Conservation (phyloP, 495 filamentous ascomycete genomes). For the Aspergillus bridgeri region DNA sequence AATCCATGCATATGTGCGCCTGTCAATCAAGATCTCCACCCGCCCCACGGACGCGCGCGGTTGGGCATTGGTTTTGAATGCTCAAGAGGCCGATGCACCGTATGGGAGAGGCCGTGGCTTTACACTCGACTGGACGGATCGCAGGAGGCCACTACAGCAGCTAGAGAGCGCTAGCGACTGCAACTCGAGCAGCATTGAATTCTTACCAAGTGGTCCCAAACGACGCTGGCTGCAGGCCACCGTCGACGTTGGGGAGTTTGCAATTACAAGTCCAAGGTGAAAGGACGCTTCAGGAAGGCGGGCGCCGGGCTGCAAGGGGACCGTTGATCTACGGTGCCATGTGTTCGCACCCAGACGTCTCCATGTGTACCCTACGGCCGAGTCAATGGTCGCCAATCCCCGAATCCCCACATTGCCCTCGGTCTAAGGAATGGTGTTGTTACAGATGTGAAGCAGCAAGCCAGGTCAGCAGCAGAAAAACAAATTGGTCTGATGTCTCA, state of each 20-base stretch:
- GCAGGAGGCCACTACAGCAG: neutral
- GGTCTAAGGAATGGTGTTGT: neutral
- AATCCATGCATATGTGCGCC: slow-evolving; percentile 1
- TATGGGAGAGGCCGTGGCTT: slow-evolving; percentile 1
- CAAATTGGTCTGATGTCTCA: neutral
- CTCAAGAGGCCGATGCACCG: slow-evolving; percentile 3
- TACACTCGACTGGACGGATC: neutral
- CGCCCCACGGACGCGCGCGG: neutral
- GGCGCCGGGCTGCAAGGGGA: slow-evolving; percentile 8
- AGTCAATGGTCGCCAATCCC: neutral
- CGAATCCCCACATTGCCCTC: neutral
- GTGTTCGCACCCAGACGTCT: slow-evolving; percentile 4
- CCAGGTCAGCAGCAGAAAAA: neutral
- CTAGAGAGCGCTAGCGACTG: slow-evolving; percentile 1
- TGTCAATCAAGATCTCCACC: slow-evolving; percentile 3
- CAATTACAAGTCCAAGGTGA: slow-evolving; percentile 3
- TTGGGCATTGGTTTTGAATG: neutral
- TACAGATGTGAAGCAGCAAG: slow-evolving; percentile 1
- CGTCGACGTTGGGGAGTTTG: neutral
- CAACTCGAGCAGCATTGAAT: slow-evolving; percentile 1
- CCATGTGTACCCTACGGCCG: slow-evolving; percentile 5
- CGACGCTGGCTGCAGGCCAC: slow-evolving; percentile 1
- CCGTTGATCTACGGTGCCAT: slow-evolving; percentile 3
- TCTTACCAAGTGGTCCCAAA: slow-evolving; percentile 9
- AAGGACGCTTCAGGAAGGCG: neutral